phyloP scores from a whole-genome alignment of 192 early-diverging fungal genomes.

The Backusella parvicylindrica region DNA sequence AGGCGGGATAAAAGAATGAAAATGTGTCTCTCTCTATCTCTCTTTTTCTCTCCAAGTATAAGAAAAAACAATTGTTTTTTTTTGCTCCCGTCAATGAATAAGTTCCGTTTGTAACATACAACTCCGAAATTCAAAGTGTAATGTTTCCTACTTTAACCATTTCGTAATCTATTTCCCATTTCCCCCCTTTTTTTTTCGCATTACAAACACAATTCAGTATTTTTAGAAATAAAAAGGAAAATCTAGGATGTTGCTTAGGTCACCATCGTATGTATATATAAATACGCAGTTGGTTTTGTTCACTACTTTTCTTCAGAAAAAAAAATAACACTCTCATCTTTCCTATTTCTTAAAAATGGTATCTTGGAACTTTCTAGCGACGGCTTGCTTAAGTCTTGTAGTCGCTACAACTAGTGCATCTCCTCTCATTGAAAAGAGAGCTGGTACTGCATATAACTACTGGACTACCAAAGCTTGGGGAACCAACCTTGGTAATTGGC shows the following conservation, averaged over 20 bases:
- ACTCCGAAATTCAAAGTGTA: neutral
- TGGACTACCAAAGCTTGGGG: constrained; percentile 41
- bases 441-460: constrained; percentile 27
- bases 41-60: neutral
- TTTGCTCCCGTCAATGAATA: neutral
- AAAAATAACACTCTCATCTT: neutral
- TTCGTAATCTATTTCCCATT: neutral
- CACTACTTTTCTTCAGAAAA: neutral
- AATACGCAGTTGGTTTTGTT: neutral
- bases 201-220: neutral
- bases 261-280: neutral
- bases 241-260: neutral
- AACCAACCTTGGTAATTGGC: constrained; percentile 56
- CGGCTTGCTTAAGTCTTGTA: neutral
- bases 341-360: neutral
- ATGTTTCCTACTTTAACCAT: neutral
- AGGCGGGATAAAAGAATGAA: neutral
- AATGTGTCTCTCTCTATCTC: neutral
- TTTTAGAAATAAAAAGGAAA: neutral
- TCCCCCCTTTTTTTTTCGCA: neutral
- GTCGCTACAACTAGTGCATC: neutral
- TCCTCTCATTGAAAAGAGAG: constrained; percentile 8
- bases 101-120: neutral
- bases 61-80: no score
- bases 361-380: neutral